Base-by-base conservation (phyloP, 495 filamentous ascomycete genomes). In the Podospora pseudopauciseta region DNA sequence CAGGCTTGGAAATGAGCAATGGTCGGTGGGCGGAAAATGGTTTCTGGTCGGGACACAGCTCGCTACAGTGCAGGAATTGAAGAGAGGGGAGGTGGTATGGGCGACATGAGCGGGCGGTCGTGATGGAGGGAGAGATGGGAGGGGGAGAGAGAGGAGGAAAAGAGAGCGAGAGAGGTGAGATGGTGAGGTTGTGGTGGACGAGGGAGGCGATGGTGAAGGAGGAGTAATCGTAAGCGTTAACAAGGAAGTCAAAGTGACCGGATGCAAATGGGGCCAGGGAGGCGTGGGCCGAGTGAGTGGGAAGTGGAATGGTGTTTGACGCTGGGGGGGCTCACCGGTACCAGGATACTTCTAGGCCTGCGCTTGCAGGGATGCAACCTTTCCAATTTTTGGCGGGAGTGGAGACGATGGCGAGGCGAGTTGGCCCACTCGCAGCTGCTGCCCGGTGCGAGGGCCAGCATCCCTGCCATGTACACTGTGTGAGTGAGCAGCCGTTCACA, bases 351-450 rank as follows among this genome's bases (percentile, higher is more conserved):
- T 66, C 57, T 57, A 53, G 60, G 68, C 65, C 66, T 63, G 59
- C 69, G 58, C 13, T 64, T 67, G 70, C 70, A 71, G 23, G 64
- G 60, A 19, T 66, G 55, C 63, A 32, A 60, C 70, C 58, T 68
- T 65, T 68, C 64, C 64, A 66, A 30, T 64, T 49, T 63, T 61
- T 20, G 60, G 55, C 53, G 53, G 44, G 60, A 66, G 67, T 65
- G 70, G 70, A 65, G 30, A 60, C 53, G 64, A 71, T 68, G 70
- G 63, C 59, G 60, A 66, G 64, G 55, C 55, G 60, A 66, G 63
- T 49, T 49, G 39, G 39, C 39, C 39, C 39, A 49, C 39, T 49
- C 39, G 39, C 39, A 49, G 39, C 39, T 49, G 39, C 39, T 49
- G 55, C 63, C 63, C 65, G 63, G 66, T 58, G 19, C 65, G 39